phyloP scores from a whole-genome alignment of 495 filamentous ascomycete species.

The Bacidia rubella region DNA sequence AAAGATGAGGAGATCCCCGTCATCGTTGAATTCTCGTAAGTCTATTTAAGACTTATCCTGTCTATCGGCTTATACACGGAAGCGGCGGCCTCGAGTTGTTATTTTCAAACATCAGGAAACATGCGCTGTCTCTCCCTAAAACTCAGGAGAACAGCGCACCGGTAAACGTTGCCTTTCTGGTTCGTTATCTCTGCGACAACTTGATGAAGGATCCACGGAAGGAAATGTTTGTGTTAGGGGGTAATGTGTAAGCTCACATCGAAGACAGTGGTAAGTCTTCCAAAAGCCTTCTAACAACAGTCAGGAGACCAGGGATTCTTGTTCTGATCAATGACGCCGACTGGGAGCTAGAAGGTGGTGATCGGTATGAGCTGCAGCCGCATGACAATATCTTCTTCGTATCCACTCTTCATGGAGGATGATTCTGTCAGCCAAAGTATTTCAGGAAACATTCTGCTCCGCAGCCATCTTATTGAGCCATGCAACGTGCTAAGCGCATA shows the following conservation, averaged over 20 bases:
- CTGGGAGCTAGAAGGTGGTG: conserved; percentile 96
- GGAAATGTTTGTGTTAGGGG: conserved; percentile 81
- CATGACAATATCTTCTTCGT: conserved; percentile 91
- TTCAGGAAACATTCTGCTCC: too few relatives aligned
- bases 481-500: too few relatives aligned
- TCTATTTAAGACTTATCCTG: conserved; percentile 3
- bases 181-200: conserved; percentile 67
- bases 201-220: conserved; percentile 74
- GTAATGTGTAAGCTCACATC: conserved; percentile 48
- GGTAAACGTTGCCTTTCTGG: conserved; percentile 61
- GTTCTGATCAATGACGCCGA: conserved; percentile 96
- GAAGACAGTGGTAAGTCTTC: neutral
- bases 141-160: conserved; percentile 33
- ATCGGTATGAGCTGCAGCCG: conserved; percentile 65
- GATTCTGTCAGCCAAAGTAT: too few relatives aligned
- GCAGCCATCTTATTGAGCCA: too few relatives aligned
- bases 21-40: conserved; percentile 66
- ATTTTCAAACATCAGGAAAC: conserved; percentile 68
- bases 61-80: conserved; percentile 9
- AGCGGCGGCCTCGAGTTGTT: conserved; percentile 94
- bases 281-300: conserved; percentile 5
- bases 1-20: too few relatives aligned
- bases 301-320: conserved; percentile 87
- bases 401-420: conserved; percentile 93
- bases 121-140: conserved; percentile 55